Percentiles rank a stretch among this genome's conserved stretches.
phyloP scores from a whole-genome alignment of 2,329 filamentous ascomycete genomes.

The Ophiostoma quercus region DNA sequence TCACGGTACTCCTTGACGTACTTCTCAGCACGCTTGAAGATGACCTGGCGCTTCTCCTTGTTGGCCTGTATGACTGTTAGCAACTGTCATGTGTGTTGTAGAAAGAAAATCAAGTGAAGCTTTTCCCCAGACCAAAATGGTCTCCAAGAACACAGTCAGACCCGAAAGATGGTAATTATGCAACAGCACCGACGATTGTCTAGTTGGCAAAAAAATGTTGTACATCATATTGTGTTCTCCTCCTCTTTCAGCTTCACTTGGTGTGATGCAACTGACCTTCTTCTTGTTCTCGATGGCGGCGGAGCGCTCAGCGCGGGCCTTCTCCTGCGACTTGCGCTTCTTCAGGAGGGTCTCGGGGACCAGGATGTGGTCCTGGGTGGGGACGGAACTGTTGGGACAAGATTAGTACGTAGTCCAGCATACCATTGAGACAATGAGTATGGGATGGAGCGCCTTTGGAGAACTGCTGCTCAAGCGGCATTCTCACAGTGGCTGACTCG shows the following conservation, averaged over 20 bases:
- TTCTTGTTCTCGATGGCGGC: slow-evolving; percentile 80
- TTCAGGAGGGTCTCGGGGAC: slow-evolving; percentile 99
- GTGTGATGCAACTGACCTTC: slow-evolving; percentile 56
- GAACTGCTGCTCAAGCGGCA: slow-evolving; percentile 91
- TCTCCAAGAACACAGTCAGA: slow-evolving; percentile 57
- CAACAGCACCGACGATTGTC: slow-evolving; percentile 95
- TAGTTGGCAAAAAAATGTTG: slow-evolving; percentile 79
- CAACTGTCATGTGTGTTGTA: slow-evolving; percentile 11
- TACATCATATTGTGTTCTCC: slow-evolving; percentile 68
- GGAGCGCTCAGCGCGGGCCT: slow-evolving; percentile 85
- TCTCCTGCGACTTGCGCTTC: slow-evolving; percentile 99
- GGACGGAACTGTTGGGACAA: slow-evolving; percentile 72
- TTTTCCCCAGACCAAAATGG: background rate
- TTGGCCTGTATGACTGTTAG: slow-evolving; percentile 60
- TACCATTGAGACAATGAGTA: slow-evolving; percentile 50
- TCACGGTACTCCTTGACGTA: slow-evolving; percentile 99
- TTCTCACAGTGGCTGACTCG: slow-evolving; percentile 88
- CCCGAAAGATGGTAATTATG: slow-evolving; percentile 99
- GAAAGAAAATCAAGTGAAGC: background rate
- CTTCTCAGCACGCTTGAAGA: slow-evolving; percentile 99
- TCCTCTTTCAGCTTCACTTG: slow-evolving; percentile 34
- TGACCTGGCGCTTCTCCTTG: slow-evolving; percentile 97
- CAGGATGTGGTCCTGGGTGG: slow-evolving; percentile 90
- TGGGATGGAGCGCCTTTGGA: slow-evolving; percentile 68
- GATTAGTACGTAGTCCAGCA: slow-evolving; percentile 76